These are phyloP conservation scores for Metschnikowia orientalis DNA, from an alignment of 805 yeast species.

Conservation along the genomic window DNA sequence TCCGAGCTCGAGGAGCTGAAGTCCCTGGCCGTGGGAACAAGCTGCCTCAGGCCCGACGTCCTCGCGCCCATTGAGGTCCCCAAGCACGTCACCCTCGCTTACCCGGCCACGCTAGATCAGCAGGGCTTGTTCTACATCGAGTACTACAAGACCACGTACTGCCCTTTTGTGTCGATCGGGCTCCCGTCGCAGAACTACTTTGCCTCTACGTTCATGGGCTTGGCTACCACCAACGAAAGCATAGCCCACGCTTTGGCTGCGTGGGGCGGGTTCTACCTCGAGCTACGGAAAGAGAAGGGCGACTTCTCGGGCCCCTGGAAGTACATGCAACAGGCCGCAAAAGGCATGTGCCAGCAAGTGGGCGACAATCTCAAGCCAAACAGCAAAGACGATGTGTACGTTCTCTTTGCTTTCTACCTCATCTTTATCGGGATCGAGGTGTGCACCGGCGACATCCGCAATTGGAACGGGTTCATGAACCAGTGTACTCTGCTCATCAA, in stretches of 20 bases:
- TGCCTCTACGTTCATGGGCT: slow-evolving; percentile 17
- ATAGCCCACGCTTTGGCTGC: slow-evolving; percentile 19
- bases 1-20: slow-evolving; percentile 13
- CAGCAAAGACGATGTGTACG: slow-evolving; percentile 14
- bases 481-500: slow-evolving; percentile 15
- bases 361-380: slow-evolving; percentile 14
- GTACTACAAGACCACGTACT: slow-evolving; percentile 17
- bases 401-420: slow-evolving; percentile 18
- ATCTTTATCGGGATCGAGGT: slow-evolving; percentile 20
- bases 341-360: slow-evolving; percentile 15
- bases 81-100: neutral
- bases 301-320: slow-evolving; percentile 18
- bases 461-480: slow-evolving; percentile 18
- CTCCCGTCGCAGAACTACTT: slow-evolving; percentile 18
- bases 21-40: neutral
- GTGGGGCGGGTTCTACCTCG: slow-evolving; percentile 21
- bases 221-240: slow-evolving; percentile 15
- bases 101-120: slow-evolving; percentile 10
- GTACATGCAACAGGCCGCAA: slow-evolving; percentile 21
- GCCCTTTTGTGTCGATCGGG: slow-evolving; percentile 17
- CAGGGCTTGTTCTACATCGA: slow-evolving; percentile 19
- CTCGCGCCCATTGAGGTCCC: neutral
- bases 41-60: neutral
- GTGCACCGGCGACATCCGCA: slow-evolving; percentile 20
- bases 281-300: slow-evolving; percentile 13